Base-by-base conservation (phyloP, 495 filamentous ascomycete genomes). In the Daldinia caldariorum region DNA sequence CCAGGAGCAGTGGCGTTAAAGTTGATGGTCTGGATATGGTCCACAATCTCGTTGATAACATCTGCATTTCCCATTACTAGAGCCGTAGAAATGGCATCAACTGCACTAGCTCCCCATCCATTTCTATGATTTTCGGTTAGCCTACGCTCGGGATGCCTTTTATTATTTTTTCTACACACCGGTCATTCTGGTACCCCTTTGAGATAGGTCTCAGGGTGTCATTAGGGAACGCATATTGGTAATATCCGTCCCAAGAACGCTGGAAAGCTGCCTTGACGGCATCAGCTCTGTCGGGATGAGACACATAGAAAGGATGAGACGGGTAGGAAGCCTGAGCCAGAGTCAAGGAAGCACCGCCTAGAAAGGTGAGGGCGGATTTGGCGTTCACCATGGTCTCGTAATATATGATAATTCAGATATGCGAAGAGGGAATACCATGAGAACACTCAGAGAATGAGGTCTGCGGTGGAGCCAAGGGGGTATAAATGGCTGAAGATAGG, bases 31-130 rank as follows among this genome's bases (percentile, higher is more conserved):
- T 85, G 80, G 47, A 97, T 85, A 75, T 87, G 89, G 20, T 90
- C 82, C 4, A 96, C 73, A 50, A 95, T 93, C 34, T 87, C 80
- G 18, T 86, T 80, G 37, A 95, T 88, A 37, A 91, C 87, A 39
- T 89, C 83, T 16, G 81, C 79, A 22, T 92, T 84, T 45, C 82
- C 82, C 92, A 96, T 96, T 9, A 97, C 79, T 41, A 93, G 78
- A 0, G 92, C 93, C 0, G 93, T 97, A 62, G 87, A 90, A 34
- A 97, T 80, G 12, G 92, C 92, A 79, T 97, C 93, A 13, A 95
- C 85, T 6, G 92, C 91, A 43, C 87, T 91, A 45, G 93, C 93
- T 10, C 93, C 93, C 93, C 93, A 97, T 67, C 89, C 90, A 74
- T 94, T 95, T 62, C 93, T 93, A 5, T 43, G 0, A 9, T 5